Percentiles rank a stretch among this genome's conserved stretches.
Conservation (phyloP, 495 filamentous ascomycete genomes). For the Aspergillus sclerotiicarbonarius region DNA sequence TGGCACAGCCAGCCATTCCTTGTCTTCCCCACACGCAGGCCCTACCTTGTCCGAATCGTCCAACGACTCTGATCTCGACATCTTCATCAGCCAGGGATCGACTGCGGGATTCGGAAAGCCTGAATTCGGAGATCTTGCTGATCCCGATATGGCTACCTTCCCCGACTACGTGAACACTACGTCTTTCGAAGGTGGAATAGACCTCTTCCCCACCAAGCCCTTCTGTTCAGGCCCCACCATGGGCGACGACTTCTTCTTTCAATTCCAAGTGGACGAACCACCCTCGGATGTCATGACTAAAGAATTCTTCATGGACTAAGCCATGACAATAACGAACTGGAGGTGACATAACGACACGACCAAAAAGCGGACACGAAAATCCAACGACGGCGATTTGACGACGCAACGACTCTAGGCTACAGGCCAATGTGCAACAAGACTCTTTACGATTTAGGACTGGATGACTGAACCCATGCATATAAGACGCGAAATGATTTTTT, state of each 20-base stretch:
- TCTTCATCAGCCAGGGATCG: conserved; percentile 44
- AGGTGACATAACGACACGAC: neutral
- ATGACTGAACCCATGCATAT: conserved; percentile 26
- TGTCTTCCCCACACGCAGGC: conserved; percentile 41
- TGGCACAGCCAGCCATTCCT: conserved; percentile 28
- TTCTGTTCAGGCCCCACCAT: conserved; percentile 29
- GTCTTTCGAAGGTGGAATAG: conserved; percentile 32
- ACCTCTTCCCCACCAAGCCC: conserved; percentile 38
- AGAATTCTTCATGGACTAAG: conserved; percentile 27
- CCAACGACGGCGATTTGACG: conserved; percentile 11
- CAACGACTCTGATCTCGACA: conserved; percentile 44
- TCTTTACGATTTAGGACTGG: conserved; percentile 20
- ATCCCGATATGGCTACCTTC: conserved; percentile 30
- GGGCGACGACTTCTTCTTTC: conserved; percentile 39
- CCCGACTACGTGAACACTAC: conserved; percentile 33
- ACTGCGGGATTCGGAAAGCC: conserved; percentile 32
- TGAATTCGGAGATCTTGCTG: conserved; percentile 31
- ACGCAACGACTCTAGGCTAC: conserved; percentile 18
- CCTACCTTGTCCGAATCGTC: conserved; percentile 42
- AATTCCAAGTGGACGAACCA: conserved; percentile 33
- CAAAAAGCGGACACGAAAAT: conserved; percentile 10
- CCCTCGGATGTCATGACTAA: conserved; percentile 23
- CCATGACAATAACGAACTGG: conserved; percentile 1
- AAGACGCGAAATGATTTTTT: conserved; percentile 13
- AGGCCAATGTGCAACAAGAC: conserved; percentile 18